Base-by-base conservation (phyloP, 192 early-diverging fungal genomes). In the Entomortierella lignicola region DNA sequence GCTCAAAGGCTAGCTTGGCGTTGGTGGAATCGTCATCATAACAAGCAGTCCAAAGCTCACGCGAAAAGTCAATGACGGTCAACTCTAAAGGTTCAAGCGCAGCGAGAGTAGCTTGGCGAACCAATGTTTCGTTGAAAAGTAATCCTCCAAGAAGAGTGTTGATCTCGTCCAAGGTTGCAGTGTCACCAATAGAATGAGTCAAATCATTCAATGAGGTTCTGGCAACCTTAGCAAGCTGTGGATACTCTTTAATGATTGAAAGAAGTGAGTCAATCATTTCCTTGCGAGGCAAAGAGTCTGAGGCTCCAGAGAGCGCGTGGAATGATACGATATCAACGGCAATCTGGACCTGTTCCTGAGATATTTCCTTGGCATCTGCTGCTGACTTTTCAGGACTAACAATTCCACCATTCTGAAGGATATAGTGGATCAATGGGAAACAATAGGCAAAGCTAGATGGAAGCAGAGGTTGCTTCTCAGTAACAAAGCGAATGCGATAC, bases 11-110 rank as follows among this genome's bases (percentile, higher is more conserved):
- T 15, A 85, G 56, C 21, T 91, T 85, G 3, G 81, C 81, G 48
- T 85, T 84, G 43, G 85, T 82, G 15, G 63, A 66, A 43, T 92
- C 92, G 0, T 84, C 80, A 71, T 96, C 94, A 68, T 86, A 89
- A 29, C 86, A 85, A 15, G 86, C 82, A 37, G 90, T 68, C 93
- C 93, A 96, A 29, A 96, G 81, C 50, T 90, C 84, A 15, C 85
- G 74, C 31, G 89, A 90, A 79, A 91, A 92, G 42, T 85, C 82
- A 27, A 88, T 85, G 15, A 86, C 65, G 8, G 89, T 81, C 44
- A 89, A 64, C 61, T 90, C 88, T 50, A 89, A 53, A 25, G 79
- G 66, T n/a, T 91, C 87, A 5, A 95, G 72, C 4, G 85, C 91
- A 27, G 86, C 69, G 13, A 95, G 70, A 31, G 88, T 88, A 21